phyloP scores from a whole-genome alignment of 768 basidiomycete species.

The Pholiota microspora region DNA sequence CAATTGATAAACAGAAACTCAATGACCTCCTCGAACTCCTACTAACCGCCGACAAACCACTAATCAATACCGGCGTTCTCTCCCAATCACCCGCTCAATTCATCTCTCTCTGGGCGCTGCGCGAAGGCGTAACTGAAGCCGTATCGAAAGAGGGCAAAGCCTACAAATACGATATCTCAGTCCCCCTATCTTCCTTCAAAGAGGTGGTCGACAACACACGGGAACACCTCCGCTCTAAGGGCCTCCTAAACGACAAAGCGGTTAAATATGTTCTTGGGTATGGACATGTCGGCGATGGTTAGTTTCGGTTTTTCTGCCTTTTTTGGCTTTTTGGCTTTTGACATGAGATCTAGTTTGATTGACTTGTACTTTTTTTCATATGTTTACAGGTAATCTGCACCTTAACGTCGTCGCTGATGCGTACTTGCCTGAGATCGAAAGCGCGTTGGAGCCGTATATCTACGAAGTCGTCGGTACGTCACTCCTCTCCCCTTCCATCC shows the following conservation, averaged over 20 bases:
- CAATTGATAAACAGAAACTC: constrained; percentile 73
- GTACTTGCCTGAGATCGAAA: constrained; percentile 82
- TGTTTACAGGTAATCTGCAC: constrained; percentile 97
- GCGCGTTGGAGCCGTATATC: constrained; percentile 90
- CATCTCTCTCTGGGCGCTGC: constrained; percentile 84
- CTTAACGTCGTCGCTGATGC: constrained; percentile 84
- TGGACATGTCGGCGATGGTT: constrained; percentile 96
- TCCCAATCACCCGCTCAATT: constrained; percentile 92
- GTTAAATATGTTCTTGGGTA: constrained; percentile 90
- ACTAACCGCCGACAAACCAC: constrained; percentile 65
- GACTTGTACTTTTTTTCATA: not conserved
- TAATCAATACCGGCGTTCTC: constrained; percentile 88
- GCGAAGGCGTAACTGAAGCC: constrained; percentile 91
- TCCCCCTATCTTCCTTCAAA: constrained; percentile 86
- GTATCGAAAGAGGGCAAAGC: constrained; percentile 91
- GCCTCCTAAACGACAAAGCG: constrained; percentile 65
- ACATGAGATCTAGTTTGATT: not conserved
- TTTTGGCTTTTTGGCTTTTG: no score
- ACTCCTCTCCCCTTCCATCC: not conserved
- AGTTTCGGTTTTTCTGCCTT: no score
- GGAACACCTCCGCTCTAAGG: constrained; percentile 66
- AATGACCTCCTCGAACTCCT: constrained; percentile 73
- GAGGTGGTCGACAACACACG: constrained; percentile 80
- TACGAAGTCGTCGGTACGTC: constrained; percentile 87
- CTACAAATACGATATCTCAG: constrained; percentile 96